Evolutionary conservation across 176 grass and related monocot genomes (phyloP).

Genomic region (Elymus sibiricus): DNA sequence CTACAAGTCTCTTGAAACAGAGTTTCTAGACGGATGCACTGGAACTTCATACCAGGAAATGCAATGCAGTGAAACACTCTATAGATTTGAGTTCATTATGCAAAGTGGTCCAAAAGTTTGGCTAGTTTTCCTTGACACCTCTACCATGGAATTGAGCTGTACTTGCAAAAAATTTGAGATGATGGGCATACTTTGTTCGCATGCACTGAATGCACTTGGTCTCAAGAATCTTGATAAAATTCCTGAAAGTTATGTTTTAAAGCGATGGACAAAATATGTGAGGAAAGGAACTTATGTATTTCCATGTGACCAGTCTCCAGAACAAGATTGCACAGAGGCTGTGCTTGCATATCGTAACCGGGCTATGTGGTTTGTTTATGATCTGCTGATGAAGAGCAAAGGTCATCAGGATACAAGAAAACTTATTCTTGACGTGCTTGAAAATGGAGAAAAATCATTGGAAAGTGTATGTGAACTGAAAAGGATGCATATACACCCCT

Average conservation of each 20-base stretch:
- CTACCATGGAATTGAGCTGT: slow-evolving; percentile 62
- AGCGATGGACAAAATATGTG: slow-evolving; percentile 73
- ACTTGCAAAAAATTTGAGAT: slow-evolving; percentile 83
- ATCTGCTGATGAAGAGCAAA: slow-evolving; percentile 64
- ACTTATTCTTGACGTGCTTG: slow-evolving; percentile 56
- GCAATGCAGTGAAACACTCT: slow-evolving; percentile 49
- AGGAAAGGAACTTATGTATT: slow-evolving; percentile 54
- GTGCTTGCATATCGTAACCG: slow-evolving; percentile 51
- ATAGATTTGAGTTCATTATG: slow-evolving; percentile 72
- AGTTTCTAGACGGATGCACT: slow-evolving; percentile 62
- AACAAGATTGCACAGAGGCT: slow-evolving; percentile 37
- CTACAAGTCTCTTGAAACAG: slow-evolving; percentile 57
- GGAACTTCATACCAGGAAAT: slow-evolving; percentile 61
- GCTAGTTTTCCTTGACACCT: slow-evolving; percentile 62
- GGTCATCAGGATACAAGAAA: slow-evolving; percentile 59
- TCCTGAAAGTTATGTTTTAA: slow-evolving; percentile 70
- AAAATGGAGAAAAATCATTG: slow-evolving; percentile 60
- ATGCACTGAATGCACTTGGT: slow-evolving; percentile 72
- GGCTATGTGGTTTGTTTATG: slow-evolving; percentile 68
- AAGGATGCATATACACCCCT: slow-evolving; percentile 53
- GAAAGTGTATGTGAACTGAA: slow-evolving; percentile 69
- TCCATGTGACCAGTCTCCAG: slow-evolving; percentile 34
- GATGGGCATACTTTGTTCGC: slow-evolving; percentile 67
- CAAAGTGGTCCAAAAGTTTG: slow-evolving; percentile 60
- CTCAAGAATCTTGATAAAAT: slow-evolving; percentile 67